Evolutionary conservation across 768 basidiomycete species (phyloP), one percentile per base, ranked within the genome.

Genomic region (Tylopilus sp.): DNA sequence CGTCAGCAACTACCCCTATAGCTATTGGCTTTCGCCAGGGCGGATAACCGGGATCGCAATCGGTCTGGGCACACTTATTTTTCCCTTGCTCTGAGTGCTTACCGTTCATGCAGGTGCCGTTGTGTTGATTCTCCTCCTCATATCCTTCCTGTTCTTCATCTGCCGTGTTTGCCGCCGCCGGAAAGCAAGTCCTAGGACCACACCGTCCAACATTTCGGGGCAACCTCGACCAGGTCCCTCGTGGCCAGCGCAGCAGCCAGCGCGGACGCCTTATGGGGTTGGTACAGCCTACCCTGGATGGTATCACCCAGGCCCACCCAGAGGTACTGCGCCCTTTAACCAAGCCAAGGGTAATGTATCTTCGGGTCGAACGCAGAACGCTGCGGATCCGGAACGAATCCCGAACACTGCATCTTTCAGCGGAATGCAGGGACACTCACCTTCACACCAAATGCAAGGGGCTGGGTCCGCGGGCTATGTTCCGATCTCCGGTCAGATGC

Each of bases 1-100:
- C 28, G 7, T 19, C 12, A 3, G 0, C 9, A 0, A 14, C 21
- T 12, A 48, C 50, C 26, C 54, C 52, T 58, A 54, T 46, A 10
- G 37, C 29, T 50, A 58, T 25, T 63, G 67, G 62, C 30, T 68
- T 37, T 45, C 67, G 9, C 64, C 64, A 13, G 64, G 53, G 6
- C 63, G 69, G 21, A 65, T 69, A 50, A 60, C 29, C 17, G 67
- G 60, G 13, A 41, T 69, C 6, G 58, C 59, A 14, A 9, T 69
- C 40, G 69, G 67, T 71, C 8, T 54, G 29, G 9, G n/a, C 25
- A 19, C 25, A 21, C 24, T 3, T 29, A n/a, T 1, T 19, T 21
- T 12, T 2, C 4, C 7, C 6, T 17, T 5, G 17, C 2, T 30
- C 7, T 11, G 14, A 19, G 7, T 36, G 12, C 29, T 62, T 16